Percentiles rank a stretch among this genome's conserved stretches.
These are phyloP conservation scores for Schizonepeta tenuifolia DNA, from an alignment of 257 asterid species.

Conservation along the genomic window DNA sequence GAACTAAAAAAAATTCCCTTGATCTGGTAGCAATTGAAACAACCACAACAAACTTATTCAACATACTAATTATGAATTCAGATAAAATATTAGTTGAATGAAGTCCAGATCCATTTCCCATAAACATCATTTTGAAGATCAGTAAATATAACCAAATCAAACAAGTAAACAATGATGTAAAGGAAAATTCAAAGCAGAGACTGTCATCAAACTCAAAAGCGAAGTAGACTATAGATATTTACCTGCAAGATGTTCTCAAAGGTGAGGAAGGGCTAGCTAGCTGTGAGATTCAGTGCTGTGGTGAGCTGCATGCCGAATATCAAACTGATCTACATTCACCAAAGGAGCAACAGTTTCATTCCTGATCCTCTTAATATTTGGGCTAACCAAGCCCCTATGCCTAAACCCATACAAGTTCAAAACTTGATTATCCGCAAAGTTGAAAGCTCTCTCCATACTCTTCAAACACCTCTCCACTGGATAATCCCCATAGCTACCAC, in stretches of 20 bases:
- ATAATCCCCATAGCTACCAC: conserved; percentile 94
- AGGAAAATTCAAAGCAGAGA: conserved; percentile 7
- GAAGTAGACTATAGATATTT: conserved; percentile 12
- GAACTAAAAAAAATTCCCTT: background rate
- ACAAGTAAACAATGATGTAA: conserved; percentile 18
- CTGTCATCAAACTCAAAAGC: conserved; percentile 19
- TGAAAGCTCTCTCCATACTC: conserved; percentile 93
- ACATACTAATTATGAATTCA: conserved; percentile 2
- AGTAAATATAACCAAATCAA: conserved; percentile 22
- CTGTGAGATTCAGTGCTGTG: conserved; percentile 47
- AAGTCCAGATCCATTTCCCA: background rate
- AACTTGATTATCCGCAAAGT: conserved; percentile 93
- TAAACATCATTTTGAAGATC: background rate
- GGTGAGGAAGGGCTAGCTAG: conserved; percentile 40
- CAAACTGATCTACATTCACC: conserved; percentile 77
- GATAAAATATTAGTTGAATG: background rate
- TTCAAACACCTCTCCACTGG: conserved; percentile 88
- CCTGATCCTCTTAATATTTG: conserved; percentile 84
- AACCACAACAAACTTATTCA: background rate
- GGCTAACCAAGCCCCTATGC: conserved; percentile 93
- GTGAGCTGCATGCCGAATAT: conserved; percentile 64
- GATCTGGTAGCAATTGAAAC: background rate
- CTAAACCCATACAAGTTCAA: conserved; percentile 83
- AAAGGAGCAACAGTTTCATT: conserved; percentile 75
- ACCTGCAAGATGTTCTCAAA: conserved; percentile 49